Evolutionary conservation across 441 rosid species (phyloP).

Genomic region (Capsella rubella): DNA sequence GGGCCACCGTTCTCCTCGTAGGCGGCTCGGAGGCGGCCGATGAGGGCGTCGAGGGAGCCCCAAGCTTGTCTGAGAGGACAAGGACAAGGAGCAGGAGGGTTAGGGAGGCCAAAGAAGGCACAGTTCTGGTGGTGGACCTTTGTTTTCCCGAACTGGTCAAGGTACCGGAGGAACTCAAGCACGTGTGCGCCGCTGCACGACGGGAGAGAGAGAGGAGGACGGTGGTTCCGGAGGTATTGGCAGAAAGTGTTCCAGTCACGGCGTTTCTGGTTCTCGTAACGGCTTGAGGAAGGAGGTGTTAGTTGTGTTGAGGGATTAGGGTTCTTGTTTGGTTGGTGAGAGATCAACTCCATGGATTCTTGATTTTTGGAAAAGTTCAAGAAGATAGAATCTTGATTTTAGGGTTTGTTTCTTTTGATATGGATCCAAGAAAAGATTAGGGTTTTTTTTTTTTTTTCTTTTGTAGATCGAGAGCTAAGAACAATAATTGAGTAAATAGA

Average conservation of each 20-base stretch:
- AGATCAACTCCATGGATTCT: conserved; percentile 60
- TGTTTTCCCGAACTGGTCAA: conserved; percentile 51
- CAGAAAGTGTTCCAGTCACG: conserved; percentile 55
- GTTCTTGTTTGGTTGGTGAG: conserved; percentile 49
- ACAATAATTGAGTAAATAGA: conserved; percentile 23
- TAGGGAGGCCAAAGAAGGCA: conserved; percentile 49
- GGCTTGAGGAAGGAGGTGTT: conserved; percentile 43
- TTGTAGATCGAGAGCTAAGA: conserved; percentile 19
- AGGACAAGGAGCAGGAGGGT: conserved; percentile 52
- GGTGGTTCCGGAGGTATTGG: conserved; percentile 52
- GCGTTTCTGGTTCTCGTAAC: conserved; percentile 53
- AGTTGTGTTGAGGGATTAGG: conserved; percentile 35
- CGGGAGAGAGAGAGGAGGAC: conserved; percentile 50
- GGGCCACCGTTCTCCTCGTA: conserved; percentile 53
- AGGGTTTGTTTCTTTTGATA: conserved; percentile 27
- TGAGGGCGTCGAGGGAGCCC: conserved; percentile 52
- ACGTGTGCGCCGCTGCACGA: conserved; percentile 53
- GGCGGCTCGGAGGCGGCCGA: conserved; percentile 51
- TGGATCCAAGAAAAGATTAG: conserved; percentile 22
- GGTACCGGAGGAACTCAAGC: conserved; percentile 50
- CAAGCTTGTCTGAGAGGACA: conserved; percentile 53
- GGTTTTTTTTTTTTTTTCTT: conserved; percentile 26
- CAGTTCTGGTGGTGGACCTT: conserved; percentile 49
- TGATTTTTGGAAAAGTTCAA: conserved; percentile 5
- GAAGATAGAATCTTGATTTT: conserved; percentile 27